Evolutionary conservation across 257 asterid genomes (phyloP), one percentile per base, ranked within the genome.

Genomic region (Eucommia ulmoides): DNA sequence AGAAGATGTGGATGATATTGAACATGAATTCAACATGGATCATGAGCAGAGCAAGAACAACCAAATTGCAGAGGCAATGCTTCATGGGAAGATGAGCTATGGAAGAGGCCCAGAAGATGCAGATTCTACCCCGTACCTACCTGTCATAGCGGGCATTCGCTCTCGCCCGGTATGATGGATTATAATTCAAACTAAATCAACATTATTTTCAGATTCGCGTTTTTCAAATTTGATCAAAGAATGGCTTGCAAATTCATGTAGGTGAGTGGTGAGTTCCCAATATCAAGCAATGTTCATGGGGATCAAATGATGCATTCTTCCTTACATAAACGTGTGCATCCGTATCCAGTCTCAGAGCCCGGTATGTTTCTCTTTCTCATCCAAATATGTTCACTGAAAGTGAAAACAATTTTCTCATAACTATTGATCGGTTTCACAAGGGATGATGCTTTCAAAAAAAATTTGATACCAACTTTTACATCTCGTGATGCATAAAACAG

Each of bases 1-100:
- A 70, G 97, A 88, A 69, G 97, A 88, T 25, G 68, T 80, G 7
- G 95, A 88, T 24, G 97, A 88, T 67, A 88, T 88, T 35, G 97
- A 88, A 54, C 87, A 88, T n/a, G 95, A 88, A 70, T 88, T 84
- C 73, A 88, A 80, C 66, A 76, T 84, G 3, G 83, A 88, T 10
- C 70, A 73, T 33, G 93, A 81, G 48, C 71, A 67, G 33, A 79
- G 74, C 52, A 80, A 44, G 56, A 84, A 88, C 64, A 80, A 87
- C 8, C 58, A 63, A 17, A 68, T 84, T 25, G 95, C 71, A 24
- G 97, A 88, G 65, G 77, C 92, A 55, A 74, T 88, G 78, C 97
- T 88, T 50, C 95, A 88, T 61, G 97, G 97, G 19, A 88, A 88
- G 73, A 88, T 88, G 97, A 88, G 89, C 53, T 82, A 82, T 49